Base-by-base conservation (phyloP, 2,329 filamentous ascomycete species). In the Colletotrichum falcatum region DNA sequence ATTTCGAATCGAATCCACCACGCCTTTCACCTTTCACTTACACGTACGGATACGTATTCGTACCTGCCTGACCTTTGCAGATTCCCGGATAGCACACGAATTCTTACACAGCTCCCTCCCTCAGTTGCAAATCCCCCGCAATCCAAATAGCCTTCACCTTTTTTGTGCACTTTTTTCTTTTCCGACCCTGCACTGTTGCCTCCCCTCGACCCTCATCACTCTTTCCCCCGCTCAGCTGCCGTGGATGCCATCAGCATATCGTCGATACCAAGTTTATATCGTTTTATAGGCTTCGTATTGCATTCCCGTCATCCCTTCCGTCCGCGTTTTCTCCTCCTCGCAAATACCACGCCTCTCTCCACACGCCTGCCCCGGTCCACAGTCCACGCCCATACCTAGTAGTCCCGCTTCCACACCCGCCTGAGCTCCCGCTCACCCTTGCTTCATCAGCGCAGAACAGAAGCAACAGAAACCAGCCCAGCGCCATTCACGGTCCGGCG, bases 351-450 rank as follows among this genome's bases (percentile, higher is more conserved):
- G 35, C 60, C 60, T 30, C 44, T 33, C 51, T 20, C 33, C 23
- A 39, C 37, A 12, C 12, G 44, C 28, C 62, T 61, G 70, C 46
- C 72, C 72, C 71, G 66, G 64, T 44, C 65, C 37, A 44, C 49
- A 55, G 5, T 16, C 14, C 37, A 39, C 14, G 37, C 37, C 37
- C 37, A 54, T 18, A 58, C 7, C 30, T 3, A 33, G 37, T 54
- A n/a, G n/a, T n/a, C n/a, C 12, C 46, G 51, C 48, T 39, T 59
- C 23, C 46, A 42, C 37, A 61, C 35, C 28, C 61, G 35, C 33
- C 56, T 20, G 46, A 20, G 33, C 59, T 46, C 49, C 20, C 28
- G 48, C 12, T 55, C 30, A 20, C 23, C 49, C 20, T 60, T n/a
- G n/a, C n/a, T n/a, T 30, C 39, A 60, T 39, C 46, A 56, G 55